Evolutionary conservation across 2,329 filamentous ascomycete genomes (phyloP).

Genomic region (Arthrobotrys pseudoclavata): DNA sequence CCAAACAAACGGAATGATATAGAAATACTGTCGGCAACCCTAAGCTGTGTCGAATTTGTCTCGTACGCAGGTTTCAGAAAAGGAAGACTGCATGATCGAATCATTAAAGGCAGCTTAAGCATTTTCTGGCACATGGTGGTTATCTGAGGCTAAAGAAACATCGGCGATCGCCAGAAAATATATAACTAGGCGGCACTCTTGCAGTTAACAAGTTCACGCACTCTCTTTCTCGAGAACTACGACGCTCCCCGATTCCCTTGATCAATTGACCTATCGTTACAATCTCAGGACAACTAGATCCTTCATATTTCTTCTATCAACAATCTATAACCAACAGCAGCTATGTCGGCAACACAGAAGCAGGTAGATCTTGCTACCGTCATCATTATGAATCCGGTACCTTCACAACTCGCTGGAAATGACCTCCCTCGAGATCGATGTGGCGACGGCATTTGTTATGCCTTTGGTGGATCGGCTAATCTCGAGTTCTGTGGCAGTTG

Average conservation of each 20-base stretch:
- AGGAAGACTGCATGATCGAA: too few relatives aligned
- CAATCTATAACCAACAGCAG: background rate
- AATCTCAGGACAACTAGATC: background rate
- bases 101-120: too few relatives aligned
- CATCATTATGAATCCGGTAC: background rate
- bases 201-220: too few relatives aligned
- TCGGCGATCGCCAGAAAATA: too few relatives aligned
- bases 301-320: background rate
- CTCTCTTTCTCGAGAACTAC: background rate
- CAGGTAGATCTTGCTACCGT: background rate
- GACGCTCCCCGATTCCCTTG: background rate
- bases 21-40: too few relatives aligned
- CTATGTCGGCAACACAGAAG: background rate
- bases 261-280: background rate
- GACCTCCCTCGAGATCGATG: background rate
- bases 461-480: background rate
- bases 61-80: too few relatives aligned
- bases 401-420: background rate
- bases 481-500: constrained; percentile 1
- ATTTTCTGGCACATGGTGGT: too few relatives aligned
- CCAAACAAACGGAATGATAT: background rate
- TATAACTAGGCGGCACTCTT: too few relatives aligned
- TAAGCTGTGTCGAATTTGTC: too few relatives aligned
- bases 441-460: background rate
- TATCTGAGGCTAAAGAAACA: too few relatives aligned